Evolutionary conservation across 768 basidiomycete genomes (phyloP).

Genomic region (Suillus fuscotomentosus): DNA sequence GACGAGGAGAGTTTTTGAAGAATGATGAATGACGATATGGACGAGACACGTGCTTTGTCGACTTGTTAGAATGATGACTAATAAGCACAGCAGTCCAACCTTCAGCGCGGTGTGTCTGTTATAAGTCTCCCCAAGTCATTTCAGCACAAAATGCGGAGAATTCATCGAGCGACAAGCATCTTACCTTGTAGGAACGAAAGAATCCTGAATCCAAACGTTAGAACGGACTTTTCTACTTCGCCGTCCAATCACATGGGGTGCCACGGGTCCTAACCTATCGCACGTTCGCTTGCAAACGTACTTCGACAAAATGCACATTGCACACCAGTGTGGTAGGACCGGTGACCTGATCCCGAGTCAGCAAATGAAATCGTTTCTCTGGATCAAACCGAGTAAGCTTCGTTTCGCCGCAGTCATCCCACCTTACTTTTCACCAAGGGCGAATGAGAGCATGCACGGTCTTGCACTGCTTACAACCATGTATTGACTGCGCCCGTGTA

Average conservation of each 20-base stretch:
- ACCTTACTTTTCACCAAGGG: slow-evolving; percentile 17
- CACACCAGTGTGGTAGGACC: neutral
- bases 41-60: slow-evolving; percentile 32
- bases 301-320: slow-evolving; percentile 10
- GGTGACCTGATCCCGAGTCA: neutral
- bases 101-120: neutral
- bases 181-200: slow-evolving; percentile 12
- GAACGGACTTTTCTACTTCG: slow-evolving; percentile 25
- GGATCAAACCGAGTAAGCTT: neutral
- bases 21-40: slow-evolving; percentile 39
- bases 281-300: slow-evolving; percentile 29
- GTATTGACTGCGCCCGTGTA: neutral
- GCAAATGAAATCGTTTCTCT: neutral
- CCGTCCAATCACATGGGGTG: slow-evolving; percentile 26
- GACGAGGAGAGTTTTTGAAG: slow-evolving; percentile 15
- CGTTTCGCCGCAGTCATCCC: neutral
- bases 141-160: neutral
- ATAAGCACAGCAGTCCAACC: slow-evolving; percentile 23
- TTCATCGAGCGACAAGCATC: slow-evolving; percentile 10
- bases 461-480: slow-evolving; percentile 14
- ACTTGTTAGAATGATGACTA: slow-evolving; percentile 28
- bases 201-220: slow-evolving; percentile 8
- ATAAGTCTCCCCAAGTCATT: neutral
- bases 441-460: slow-evolving; percentile 23
- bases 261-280: slow-evolving; percentile 33